Conservation (phyloP, 2,329 filamentous ascomycete genomes). For the Phaeosphaeriaceae sp. region DNA sequence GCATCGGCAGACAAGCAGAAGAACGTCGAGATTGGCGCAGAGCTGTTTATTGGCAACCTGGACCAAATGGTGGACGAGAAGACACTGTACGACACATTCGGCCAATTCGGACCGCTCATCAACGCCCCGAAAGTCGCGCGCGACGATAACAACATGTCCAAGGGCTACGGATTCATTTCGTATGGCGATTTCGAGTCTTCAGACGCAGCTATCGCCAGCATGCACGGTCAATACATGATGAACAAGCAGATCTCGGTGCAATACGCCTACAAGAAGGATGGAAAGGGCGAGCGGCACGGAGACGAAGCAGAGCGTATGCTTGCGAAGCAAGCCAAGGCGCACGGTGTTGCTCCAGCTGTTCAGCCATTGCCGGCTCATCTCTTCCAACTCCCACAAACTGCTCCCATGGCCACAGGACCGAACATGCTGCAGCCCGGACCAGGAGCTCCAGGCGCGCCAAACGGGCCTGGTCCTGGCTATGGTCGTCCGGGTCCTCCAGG, state of each 20-base stretch:
- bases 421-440: constrained; percentile 47
- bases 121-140: constrained; percentile 85
- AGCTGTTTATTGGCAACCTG: constrained; percentile 95
- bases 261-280: constrained; percentile 99
- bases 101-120: constrained; percentile 85
- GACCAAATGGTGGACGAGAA: constrained; percentile 96
- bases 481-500: constrained; percentile 31
- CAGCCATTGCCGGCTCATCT: constrained; percentile 79
- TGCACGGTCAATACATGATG: constrained; percentile 96
- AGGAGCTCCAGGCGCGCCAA: constrained; percentile 30
- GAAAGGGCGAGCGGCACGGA: constrained; percentile 94
- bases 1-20: constrained; percentile 92
- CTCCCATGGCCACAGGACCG: constrained; percentile 38
- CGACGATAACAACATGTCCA: constrained; percentile 85
- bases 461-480: constrained; percentile 27
- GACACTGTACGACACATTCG: constrained; percentile 93
- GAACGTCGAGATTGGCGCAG: constrained; percentile 89
- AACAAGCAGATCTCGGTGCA: constrained; percentile 97
- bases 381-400: constrained; percentile 54
- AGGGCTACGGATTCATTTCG: constrained; percentile 95
- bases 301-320: constrained; percentile 92
- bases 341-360: constrained; percentile 85
- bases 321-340: constrained; percentile 89
- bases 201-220: constrained; percentile 87
- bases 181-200: constrained; percentile 93